Percentiles rank a stretch among this genome's conserved stretches.
Evolutionary conservation across 495 filamentous ascomycete species (phyloP).

Genomic region (Diplogelasinospora grovesii): DNA sequence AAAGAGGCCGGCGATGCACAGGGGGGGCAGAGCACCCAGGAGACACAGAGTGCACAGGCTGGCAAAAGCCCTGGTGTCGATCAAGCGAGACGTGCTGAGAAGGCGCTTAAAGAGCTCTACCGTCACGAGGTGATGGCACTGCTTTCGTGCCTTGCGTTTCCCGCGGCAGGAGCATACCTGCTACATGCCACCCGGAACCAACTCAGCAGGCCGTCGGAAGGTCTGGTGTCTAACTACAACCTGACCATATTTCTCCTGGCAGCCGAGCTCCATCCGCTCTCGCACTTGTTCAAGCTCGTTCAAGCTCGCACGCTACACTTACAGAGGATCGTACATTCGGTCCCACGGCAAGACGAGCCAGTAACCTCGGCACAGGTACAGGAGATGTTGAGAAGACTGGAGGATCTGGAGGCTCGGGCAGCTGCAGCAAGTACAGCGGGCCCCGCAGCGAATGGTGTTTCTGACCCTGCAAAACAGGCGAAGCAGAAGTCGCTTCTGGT

Average conservation of each 20-base stretch:
- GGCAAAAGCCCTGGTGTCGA: neutral
- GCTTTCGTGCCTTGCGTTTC: conserved; percentile 70
- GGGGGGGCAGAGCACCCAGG: neutral
- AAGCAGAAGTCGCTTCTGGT: conserved; percentile 40
- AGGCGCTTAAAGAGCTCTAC: conserved; percentile 59
- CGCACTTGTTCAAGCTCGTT: conserved; percentile 74
- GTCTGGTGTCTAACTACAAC: conserved; percentile 85
- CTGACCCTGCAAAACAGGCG: conserved; percentile 2
- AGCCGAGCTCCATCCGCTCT: conserved; percentile 72
- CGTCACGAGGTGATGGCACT: conserved; percentile 69
- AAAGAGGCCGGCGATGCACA: neutral
- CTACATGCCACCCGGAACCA: conserved; percentile 68
- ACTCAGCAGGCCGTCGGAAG: conserved; percentile 76
- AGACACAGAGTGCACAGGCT: neutral
- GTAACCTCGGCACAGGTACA: conserved; percentile 41
- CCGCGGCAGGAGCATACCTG: conserved; percentile 68
- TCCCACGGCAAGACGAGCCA: conserved; percentile 35
- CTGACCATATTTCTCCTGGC: conserved; percentile 89
- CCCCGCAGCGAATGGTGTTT: conserved; percentile 23
- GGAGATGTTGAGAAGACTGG: conserved; percentile 57
- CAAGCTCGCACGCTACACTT: conserved; percentile 75
- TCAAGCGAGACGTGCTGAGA: conserved; percentile 11
- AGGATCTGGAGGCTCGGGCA: conserved; percentile 55
- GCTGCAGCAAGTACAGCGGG: neutral
- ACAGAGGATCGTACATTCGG: conserved; percentile 62